These are phyloP conservation scores for Mycena citricolor DNA, from an alignment of 1,284 basidiomycete genomes.

Conservation along the genomic window DNA sequence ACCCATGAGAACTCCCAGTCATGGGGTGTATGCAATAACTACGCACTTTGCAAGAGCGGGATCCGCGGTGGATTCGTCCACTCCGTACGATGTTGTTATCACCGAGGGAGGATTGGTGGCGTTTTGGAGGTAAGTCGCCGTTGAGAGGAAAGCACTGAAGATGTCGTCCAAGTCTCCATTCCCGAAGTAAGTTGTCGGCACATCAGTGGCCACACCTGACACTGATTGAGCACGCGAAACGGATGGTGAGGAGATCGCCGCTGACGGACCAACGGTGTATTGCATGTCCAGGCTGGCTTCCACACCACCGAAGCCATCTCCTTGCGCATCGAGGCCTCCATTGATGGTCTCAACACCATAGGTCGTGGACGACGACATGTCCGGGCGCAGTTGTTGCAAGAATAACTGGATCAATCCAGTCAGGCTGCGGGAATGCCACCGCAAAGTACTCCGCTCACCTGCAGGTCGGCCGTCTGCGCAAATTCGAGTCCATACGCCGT, in stretches of 20 bases:
- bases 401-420: conserved; percentile 33
- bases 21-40: conserved; percentile 4
- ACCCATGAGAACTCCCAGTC: conserved; percentile 2
- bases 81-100: conserved; percentile 9
- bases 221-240: conserved; percentile 1
- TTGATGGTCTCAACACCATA: conserved; percentile 37
- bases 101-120: conserved; percentile 10
- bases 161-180: conserved; percentile 21
- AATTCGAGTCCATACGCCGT: conserved; percentile 40
- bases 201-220: conserved; percentile 29
- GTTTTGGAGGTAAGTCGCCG: conserved; percentile 4
- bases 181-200: conserved; percentile 24
- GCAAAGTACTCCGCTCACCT: conserved; percentile 26
- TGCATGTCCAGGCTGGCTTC: conserved; percentile 36
- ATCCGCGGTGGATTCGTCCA: conserved; percentile 3
- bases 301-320: conserved; percentile 35
- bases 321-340: conserved; percentile 45
- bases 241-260: conserved; percentile 33
- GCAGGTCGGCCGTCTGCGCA: conserved; percentile 43
- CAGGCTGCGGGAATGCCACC: not conserved
- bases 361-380: conserved; percentile 23
- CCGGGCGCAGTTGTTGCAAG: conserved; percentile 28
- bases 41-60: conserved; percentile 9
- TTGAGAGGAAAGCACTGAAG: conserved; percentile 6
- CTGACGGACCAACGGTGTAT: conserved; percentile 28